Percentiles rank a stretch among this genome's conserved stretches.
These are phyloP conservation scores for Coprinopsis marcescibilis DNA, from an alignment of 768 basidiomycete genomes.

Conservation along the genomic window DNA sequence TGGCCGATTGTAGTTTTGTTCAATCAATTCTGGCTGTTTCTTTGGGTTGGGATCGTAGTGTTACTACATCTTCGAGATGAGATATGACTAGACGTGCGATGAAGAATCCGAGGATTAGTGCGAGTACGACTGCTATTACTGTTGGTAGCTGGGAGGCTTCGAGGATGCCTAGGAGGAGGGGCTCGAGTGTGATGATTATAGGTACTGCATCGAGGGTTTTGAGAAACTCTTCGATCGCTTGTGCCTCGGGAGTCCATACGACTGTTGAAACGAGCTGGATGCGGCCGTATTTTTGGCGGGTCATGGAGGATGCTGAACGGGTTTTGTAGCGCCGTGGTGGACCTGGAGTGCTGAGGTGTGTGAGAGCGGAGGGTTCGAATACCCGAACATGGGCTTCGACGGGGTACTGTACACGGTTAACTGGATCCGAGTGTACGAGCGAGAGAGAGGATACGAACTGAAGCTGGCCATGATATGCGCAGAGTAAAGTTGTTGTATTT, in stretches of 20 bases:
- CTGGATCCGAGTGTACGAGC: neutral
- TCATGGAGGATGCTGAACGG: slow-evolving; percentile 12
- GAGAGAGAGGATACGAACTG: slow-evolving; percentile 29
- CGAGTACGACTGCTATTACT: slow-evolving; percentile 24
- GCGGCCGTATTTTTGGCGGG: slow-evolving; percentile 50
- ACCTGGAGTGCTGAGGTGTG: slow-evolving; percentile 10
- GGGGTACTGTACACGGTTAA: slow-evolving; percentile 19
- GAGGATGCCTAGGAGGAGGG: slow-evolving; percentile 50
- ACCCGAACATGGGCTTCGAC: slow-evolving; percentile 23
- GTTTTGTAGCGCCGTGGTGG: slow-evolving; percentile 6
- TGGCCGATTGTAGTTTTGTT: too few relatives aligned
- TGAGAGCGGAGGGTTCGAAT: slow-evolving; percentile 25
- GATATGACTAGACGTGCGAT: neutral
- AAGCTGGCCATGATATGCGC: slow-evolving; percentile 51
- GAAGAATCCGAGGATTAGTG: slow-evolving; percentile 7
- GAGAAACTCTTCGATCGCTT: slow-evolving; percentile 13
- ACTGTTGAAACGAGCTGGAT: slow-evolving; percentile 50
- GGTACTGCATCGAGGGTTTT: slow-evolving; percentile 31
- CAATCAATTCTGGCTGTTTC: too few relatives aligned
- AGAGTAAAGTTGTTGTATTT: slow-evolving; percentile 42
- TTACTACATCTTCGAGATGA: neutral
- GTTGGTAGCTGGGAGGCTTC: slow-evolving; percentile 47
- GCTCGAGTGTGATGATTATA: slow-evolving; percentile 53
- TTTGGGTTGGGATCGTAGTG: neutral
- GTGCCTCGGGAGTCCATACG: slow-evolving; percentile 36